Evolutionary conservation across 768 basidiomycete species (phyloP).

Genomic region (Glaciozyma martinii): DNA sequence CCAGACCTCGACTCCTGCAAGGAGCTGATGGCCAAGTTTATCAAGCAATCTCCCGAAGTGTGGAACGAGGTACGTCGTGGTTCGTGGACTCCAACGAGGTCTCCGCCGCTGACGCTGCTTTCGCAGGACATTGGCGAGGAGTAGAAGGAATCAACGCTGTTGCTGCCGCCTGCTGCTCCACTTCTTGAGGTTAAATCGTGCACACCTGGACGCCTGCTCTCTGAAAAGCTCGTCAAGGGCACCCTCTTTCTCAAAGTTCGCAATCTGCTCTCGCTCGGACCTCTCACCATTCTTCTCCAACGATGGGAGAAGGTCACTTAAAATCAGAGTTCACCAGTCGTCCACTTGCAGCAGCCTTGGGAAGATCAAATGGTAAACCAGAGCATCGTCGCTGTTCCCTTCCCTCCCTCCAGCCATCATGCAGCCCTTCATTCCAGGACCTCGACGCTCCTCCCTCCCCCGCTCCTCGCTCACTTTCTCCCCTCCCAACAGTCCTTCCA

Average conservation of each 20-base stretch:
- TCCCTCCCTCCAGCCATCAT: not conserved
- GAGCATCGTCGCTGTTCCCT: not conserved
- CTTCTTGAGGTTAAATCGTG: no score
- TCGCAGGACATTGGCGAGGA: not conserved
- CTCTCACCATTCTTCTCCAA: no score
- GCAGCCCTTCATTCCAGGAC: not conserved
- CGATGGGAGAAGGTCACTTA: no score
- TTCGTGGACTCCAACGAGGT: not conserved
- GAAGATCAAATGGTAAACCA: no score
- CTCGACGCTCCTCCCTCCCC: not conserved
- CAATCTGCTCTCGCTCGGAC: no score
- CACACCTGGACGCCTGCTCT: no score
- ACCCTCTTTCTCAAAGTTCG: no score
- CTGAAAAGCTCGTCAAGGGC: no score
- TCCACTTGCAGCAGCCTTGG: no score
- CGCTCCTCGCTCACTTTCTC: slow-evolving; percentile 3
- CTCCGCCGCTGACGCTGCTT: not conserved
- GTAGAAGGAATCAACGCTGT: no score
- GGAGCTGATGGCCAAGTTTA: slow-evolving; percentile 52
- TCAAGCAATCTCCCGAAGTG: slow-evolving; percentile 52
- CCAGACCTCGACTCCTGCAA: slow-evolving; percentile 49
- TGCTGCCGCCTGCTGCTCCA: no score
- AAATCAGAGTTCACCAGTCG: not conserved
- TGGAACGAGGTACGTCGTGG: slow-evolving; percentile 31
- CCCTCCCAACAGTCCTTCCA: not conserved